Percentiles rank a stretch among this genome's conserved stretches.
Conservation (phyloP, 1,284 basidiomycete species). For the Fomitopsis betulina region DNA sequence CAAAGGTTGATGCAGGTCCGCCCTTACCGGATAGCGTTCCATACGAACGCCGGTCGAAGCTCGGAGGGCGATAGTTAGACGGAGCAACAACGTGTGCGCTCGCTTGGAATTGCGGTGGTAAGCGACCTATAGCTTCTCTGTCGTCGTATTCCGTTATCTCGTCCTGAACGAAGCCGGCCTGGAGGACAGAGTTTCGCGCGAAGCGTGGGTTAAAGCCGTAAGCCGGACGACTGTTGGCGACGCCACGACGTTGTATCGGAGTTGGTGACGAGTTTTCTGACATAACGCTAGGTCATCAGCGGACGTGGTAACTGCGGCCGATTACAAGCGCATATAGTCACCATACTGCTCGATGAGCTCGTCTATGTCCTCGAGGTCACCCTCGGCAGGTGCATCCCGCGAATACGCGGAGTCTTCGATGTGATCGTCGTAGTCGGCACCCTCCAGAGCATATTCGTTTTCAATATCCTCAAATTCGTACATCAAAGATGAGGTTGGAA, state of each 20-base stretch:
- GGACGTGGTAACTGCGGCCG: neutral
- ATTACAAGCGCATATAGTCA: conserved; percentile 42
- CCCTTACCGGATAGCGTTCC: conserved; percentile 5
- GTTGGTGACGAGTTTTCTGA: conserved; percentile 39
- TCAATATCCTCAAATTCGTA: conserved; percentile 15
- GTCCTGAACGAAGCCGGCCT: neutral
- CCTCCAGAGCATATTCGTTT: conserved; percentile 15
- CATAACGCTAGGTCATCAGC: conserved; percentile 4
- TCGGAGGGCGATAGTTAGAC: conserved; percentile 1
- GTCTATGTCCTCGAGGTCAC: conserved; percentile 6
- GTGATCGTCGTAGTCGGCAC: conserved; percentile 12
- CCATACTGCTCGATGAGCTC: conserved; percentile 19
- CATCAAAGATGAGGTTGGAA: conserved; percentile 7
- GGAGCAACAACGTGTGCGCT: neutral
- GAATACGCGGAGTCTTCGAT: conserved; percentile 5
- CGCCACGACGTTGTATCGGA: conserved; percentile 24
- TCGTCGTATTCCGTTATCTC: conserved; percentile 6
- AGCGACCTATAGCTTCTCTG: neutral
- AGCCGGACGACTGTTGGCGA: neutral
- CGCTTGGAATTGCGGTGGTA: neutral
- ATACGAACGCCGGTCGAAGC: conserved; percentile 1
- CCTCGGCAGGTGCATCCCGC: neutral
- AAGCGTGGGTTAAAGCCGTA: neutral
- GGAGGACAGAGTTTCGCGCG: neutral
- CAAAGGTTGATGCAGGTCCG: neutral